These are phyloP conservation scores for Bipolaris cookei DNA, from an alignment of 2,329 filamentous ascomycete species.

Conservation along the genomic window DNA sequence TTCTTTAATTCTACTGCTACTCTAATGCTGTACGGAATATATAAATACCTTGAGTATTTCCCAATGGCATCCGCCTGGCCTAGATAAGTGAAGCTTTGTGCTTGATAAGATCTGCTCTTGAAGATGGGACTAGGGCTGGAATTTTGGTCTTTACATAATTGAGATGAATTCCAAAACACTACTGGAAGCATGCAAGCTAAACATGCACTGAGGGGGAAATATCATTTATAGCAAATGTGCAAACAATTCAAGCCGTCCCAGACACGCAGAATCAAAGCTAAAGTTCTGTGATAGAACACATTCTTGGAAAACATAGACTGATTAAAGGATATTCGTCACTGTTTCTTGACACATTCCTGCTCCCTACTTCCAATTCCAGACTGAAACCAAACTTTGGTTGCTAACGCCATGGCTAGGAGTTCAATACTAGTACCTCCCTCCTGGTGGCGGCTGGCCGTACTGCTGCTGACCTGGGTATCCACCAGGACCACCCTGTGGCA, in stretches of 20 bases:
- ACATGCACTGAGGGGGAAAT: no score
- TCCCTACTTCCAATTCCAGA: background rate
- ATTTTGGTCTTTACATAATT: no score
- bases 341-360: background rate
- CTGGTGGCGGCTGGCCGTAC: constrained; percentile 28
- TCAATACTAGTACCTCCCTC: constrained; percentile 25
- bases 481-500: constrained; percentile 28
- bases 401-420: background rate
- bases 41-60: no score
- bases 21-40: no score
- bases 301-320: background rate
- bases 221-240: background rate
- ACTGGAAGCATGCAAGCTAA: no score
- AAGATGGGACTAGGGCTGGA: no score
- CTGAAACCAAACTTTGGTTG: background rate
- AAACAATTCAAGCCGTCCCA: background rate
- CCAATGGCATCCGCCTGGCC: no score
- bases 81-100: no score
- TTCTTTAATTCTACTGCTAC: no score
- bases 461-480: constrained; percentile 35
- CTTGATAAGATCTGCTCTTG: no score
- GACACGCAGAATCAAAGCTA: background rate
- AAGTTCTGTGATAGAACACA: no score
- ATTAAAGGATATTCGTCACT: background rate
- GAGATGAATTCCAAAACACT: no score